These are phyloP conservation scores for Escovopsis weberi DNA, from an alignment of 2,329 filamentous ascomycete species.

Conservation along the genomic window DNA sequence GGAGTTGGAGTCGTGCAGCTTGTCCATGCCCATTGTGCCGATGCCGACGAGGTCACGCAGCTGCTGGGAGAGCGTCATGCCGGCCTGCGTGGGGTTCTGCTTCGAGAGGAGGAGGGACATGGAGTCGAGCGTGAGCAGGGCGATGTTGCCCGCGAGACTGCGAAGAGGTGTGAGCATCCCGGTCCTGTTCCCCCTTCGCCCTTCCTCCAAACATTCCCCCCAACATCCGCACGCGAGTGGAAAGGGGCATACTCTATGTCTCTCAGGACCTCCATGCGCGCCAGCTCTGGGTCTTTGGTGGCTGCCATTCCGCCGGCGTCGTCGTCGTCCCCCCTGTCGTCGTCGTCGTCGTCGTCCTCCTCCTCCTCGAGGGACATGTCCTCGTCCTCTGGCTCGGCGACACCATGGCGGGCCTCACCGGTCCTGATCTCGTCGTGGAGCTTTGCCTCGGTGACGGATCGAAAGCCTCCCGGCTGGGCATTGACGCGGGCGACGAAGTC, in stretches of 20 bases:
- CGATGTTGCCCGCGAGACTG: slow-evolving; percentile 34
- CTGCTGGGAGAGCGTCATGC: slow-evolving; percentile 52
- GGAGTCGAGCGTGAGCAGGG: slow-evolving; percentile 63
- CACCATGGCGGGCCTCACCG: slow-evolving; percentile 27
- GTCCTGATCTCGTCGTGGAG: slow-evolving; percentile 52
- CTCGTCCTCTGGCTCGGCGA: slow-evolving; percentile 29
- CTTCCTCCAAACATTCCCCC: no score
- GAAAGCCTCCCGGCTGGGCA: slow-evolving; percentile 64
- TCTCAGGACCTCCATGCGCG: slow-evolving; percentile 42
- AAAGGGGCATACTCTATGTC: slow-evolving; percentile 41
- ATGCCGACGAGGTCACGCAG: slow-evolving; percentile 59
- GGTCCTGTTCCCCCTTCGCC: not conserved
- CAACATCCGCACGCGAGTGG: slow-evolving; percentile 2
- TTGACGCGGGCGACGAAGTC: slow-evolving; percentile 71
- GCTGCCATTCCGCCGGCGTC: no score
- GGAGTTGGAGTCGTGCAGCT: slow-evolving; percentile 45
- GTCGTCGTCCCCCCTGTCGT: no score
- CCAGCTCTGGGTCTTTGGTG: slow-evolving; percentile 31
- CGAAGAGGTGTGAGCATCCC: not conserved
- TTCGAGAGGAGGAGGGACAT: slow-evolving; percentile 75
- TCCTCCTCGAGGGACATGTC: slow-evolving; percentile 33
- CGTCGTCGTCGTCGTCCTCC: slow-evolving; percentile 28
- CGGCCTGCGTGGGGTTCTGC: slow-evolving; percentile 55
- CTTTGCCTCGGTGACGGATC: slow-evolving; percentile 59
- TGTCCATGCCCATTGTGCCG: slow-evolving; percentile 58